phyloP scores from a whole-genome alignment of 2,329 filamentous ascomycete genomes.

The Paecilomyces fulvus region DNA sequence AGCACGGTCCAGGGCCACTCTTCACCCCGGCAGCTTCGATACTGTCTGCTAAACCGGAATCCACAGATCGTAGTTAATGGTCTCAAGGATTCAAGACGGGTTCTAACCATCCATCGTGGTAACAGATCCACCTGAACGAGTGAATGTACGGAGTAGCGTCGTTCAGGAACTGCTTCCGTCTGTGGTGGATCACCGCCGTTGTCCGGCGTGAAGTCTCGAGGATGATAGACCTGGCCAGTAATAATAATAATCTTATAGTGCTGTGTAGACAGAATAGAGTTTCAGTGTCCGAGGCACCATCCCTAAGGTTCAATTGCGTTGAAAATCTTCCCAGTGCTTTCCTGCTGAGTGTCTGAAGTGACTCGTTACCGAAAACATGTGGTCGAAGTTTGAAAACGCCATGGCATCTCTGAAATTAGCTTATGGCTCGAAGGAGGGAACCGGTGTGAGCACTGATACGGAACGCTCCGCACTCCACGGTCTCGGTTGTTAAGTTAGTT shows the following conservation, averaged over 20 bases:
- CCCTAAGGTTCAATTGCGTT: neutral
- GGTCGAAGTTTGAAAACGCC: neutral
- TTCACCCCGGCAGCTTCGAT: neutral
- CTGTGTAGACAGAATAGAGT: neutral
- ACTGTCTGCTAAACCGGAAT: neutral
- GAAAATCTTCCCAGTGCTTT: neutral
- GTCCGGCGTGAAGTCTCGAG: neutral
- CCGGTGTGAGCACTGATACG: neutral
- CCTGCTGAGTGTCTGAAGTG: neutral
- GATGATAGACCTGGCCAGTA: neutral
- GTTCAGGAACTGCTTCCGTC: neutral
- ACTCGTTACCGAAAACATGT: neutral
- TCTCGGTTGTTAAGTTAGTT: neutral
- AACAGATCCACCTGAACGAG: neutral
- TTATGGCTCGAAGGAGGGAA: neutral
- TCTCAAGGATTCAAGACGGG: neutral
- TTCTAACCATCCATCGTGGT: neutral
- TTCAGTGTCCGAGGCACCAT: neutral
- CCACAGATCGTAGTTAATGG: neutral
- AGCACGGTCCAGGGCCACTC: neutral
- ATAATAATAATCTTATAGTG: neutral
- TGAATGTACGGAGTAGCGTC: neutral
- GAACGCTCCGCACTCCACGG: neutral
- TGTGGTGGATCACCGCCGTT: neutral
- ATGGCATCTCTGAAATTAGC: neutral